phyloP scores from a whole-genome alignment of 2,329 filamentous ascomycete genomes.

The Claviceps fusiformis region DNA sequence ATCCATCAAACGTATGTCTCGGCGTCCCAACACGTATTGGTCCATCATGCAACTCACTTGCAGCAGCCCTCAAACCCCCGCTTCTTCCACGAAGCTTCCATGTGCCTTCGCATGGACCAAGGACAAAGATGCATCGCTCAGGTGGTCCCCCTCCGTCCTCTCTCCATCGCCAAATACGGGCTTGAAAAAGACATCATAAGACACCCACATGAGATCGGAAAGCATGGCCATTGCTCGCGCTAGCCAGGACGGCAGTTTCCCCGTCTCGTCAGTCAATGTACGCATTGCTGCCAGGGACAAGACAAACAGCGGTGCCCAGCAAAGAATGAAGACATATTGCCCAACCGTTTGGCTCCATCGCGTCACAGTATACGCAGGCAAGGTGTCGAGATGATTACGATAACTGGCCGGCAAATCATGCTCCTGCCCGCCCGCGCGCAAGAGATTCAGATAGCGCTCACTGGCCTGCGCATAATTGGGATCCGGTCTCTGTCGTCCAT shows the following conservation, averaged over 20 bases:
- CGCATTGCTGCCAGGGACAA: slow-evolving; percentile 30
- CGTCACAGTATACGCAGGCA: slow-evolving; percentile 61
- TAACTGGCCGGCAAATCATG: slow-evolving; percentile 71
- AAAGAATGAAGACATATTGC: slow-evolving; percentile 41
- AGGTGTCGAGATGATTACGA: slow-evolving; percentile 52
- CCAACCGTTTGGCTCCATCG: slow-evolving; percentile 53
- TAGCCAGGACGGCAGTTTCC: slow-evolving; percentile 57
- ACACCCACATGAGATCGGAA: slow-evolving; percentile 34
- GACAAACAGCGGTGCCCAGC: slow-evolving; percentile 44
- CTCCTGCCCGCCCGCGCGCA: slow-evolving; percentile 66
- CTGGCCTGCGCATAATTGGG: slow-evolving; percentile 70
- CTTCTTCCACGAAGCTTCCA: not conserved
- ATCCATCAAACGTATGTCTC: no score
- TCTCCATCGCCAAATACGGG: slow-evolving; percentile 77
- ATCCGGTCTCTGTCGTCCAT: slow-evolving; percentile 41
- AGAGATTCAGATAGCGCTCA: slow-evolving; percentile 66
- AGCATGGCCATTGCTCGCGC: slow-evolving; percentile 34
- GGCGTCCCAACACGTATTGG: no score
- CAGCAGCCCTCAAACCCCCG: no score
- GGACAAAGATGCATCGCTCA: not conserved
- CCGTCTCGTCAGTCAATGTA: slow-evolving; percentile 50
- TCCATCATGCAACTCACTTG: no score
- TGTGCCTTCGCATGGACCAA: not conserved
- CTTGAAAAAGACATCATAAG: slow-evolving; percentile 35
- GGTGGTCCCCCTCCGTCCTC: slow-evolving; percentile 29